Conservation (phyloP, 306 rosid species). For the Leucaena leucocephala region DNA sequence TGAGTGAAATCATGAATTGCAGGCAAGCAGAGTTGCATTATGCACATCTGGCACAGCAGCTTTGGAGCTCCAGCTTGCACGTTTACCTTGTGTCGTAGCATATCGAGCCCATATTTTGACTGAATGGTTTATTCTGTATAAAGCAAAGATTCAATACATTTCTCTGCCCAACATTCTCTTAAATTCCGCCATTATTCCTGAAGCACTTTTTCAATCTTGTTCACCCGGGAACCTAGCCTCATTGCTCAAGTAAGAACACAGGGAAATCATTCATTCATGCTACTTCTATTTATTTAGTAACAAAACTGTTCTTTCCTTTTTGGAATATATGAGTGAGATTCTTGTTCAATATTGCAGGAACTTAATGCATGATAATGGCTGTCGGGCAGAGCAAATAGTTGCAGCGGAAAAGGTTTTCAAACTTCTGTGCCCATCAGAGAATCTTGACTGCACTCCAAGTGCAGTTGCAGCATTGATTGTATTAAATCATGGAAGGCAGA, state of each 20-base stretch:
- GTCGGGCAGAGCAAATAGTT: slow-evolving; percentile 60
- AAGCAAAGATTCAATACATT: slow-evolving; percentile 68
- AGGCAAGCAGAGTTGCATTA: slow-evolving; percentile 87
- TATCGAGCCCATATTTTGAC: slow-evolving; percentile 89
- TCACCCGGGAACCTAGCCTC: slow-evolving; percentile 58
- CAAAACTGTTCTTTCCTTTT: slow-evolving; percentile 3
- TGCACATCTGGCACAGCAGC: slow-evolving; percentile 93
- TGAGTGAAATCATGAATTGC: slow-evolving; percentile 37
- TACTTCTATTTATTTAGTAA: background rate
- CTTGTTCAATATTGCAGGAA: slow-evolving; percentile 50
- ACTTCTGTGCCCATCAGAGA: slow-evolving; percentile 63
- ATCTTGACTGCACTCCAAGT: slow-evolving; percentile 57
- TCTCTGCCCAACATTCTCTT: slow-evolving; percentile 90
- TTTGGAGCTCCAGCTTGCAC: slow-evolving; percentile 84
- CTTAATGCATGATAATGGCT: slow-evolving; percentile 48
- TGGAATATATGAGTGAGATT: slow-evolving; percentile 16
- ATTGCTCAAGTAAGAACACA: slow-evolving; percentile 52
- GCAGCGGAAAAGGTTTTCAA: slow-evolving; percentile 65
- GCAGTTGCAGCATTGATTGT: slow-evolving; percentile 70
- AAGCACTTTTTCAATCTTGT: slow-evolving; percentile 76
- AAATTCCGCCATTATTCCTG: slow-evolving; percentile 74
- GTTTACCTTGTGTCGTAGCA: slow-evolving; percentile 79
- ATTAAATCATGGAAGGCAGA: slow-evolving; percentile 67
- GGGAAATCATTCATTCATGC: background rate
- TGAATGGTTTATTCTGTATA: slow-evolving; percentile 67